These are phyloP conservation scores for Oropetium thomaeum DNA, from an alignment of 176 grass and related monocot species.

Conservation along the genomic window DNA sequence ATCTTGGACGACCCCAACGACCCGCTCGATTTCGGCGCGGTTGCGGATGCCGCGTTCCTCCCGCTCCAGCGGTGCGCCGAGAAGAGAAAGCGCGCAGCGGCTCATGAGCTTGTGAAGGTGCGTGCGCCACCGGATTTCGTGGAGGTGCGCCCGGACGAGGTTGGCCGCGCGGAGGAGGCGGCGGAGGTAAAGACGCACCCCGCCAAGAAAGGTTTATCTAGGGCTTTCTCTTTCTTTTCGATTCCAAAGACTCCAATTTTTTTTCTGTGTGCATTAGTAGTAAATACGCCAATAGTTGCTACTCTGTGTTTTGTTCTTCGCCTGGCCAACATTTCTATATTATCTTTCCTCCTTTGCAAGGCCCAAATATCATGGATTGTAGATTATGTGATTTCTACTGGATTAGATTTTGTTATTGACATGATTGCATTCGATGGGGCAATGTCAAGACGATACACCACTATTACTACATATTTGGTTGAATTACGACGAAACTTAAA, in stretches of 20 bases:
- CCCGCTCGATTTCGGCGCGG: slow-evolving; percentile 24
- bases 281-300: too few relatives aligned
- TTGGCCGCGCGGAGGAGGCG: background rate
- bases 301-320: background rate
- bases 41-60: slow-evolving; percentile 44
- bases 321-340: too few relatives aligned
- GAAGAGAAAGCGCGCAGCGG: slow-evolving; percentile 25
- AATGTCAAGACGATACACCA: background rate
- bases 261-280: too few relatives aligned
- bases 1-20: slow-evolving; percentile 27
- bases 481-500: background rate
- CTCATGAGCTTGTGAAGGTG: background rate
- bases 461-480: background rate
- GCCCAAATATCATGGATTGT: background rate
- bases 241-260: too few relatives aligned
- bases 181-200: background rate
- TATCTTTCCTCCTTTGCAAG: too few relatives aligned
- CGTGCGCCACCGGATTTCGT: background rate
- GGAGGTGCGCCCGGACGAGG: background rate
- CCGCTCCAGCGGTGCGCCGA: slow-evolving; percentile 46
- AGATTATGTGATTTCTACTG: background rate
- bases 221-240: background rate
- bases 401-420: background rate
- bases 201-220: slow-evolving; percentile 21
- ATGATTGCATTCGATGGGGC: background rate